Base-by-base conservation (phyloP, 192 early-diverging fungal species). In the Chytriomyces sp. region DNA sequence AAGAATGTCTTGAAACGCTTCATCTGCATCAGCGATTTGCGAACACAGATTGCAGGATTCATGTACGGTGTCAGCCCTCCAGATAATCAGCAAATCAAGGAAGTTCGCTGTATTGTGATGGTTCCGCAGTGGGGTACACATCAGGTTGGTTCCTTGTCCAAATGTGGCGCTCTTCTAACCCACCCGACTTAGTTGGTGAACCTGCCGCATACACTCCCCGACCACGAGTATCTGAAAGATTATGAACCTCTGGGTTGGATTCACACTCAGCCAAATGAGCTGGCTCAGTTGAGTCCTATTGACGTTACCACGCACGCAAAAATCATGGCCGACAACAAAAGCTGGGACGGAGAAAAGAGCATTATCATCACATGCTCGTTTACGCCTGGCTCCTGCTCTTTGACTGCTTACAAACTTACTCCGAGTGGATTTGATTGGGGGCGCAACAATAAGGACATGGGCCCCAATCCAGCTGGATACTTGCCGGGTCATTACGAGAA, bases 81-180 rank as follows among this genome's bases (percentile, higher is more conserved):
- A 25, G 94, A 93, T 75, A 93, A 91, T 70, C 89, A 91, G 39
- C 89, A 96, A 55, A 95, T 99, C 30, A 98, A 98, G 82, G 97
- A 99, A 82, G 92, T 99, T 68, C 90, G 90, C 39, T 86, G 89
- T 19, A 90, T 98, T 32, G 97, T 93, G 5, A 82, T 99, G 80
- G 94, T 96, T n/a, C 97, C 97, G 61, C 97, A 99, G 81, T 96
- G 94, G 93, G 96, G 94, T 52, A 96, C 97, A 3, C 96, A 97
- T 77, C 83, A 81, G 74, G 52, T 70, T 38, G 14, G 12, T 25
- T 30, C 34, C n/a, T 12, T 26, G 38, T 56, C 52, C 14, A n/a
- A n/a, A n/a, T n/a, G n/a, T n/a, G n/a, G n/a, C n/a, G n/a, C n/a
- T n/a, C n/a, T n/a, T n/a, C n/a, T n/a, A n/a, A n/a, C n/a, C n/a